Percentiles rank a stretch among this genome's conserved stretches.
phyloP scores from a whole-genome alignment of 1,139 yeast genomes.

The Blastobotrys apis region DNA sequence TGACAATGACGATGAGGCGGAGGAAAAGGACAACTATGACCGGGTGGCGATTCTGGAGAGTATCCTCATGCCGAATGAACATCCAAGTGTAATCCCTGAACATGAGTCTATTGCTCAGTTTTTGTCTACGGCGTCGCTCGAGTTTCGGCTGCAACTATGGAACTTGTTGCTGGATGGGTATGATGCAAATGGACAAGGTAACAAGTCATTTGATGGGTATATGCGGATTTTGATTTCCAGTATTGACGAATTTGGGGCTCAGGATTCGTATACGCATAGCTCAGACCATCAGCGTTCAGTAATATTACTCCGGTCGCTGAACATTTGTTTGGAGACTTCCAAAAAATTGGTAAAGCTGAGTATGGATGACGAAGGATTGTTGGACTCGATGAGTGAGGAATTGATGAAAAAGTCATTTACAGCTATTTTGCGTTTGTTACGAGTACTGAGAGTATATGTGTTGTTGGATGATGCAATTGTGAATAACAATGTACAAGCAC shows the following conservation, averaged over 20 bases:
- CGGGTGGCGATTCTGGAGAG: conserved; percentile 49
- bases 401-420: conserved; percentile 25
- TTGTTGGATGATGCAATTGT: conserved; percentile 40
- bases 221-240: conserved; percentile 47
- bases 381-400: conserved; percentile 15
- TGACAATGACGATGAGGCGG: conserved; percentile 20
- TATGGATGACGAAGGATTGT: conserved; percentile 18
- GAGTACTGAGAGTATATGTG: conserved; percentile 42
- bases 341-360: conserved; percentile 29
- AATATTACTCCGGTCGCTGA: conserved; percentile 41
- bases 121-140: conserved; percentile 58
- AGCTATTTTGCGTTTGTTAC: conserved; percentile 36
- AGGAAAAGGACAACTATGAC: conserved; percentile 16
- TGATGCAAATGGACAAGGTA: conserved; percentile 39
- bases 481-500: conserved; percentile 31
- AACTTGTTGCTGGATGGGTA: conserved; percentile 63
- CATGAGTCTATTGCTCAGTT: conserved; percentile 54
- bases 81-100: conserved; percentile 30
- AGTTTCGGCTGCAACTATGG: conserved; percentile 73
- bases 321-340: conserved; percentile 46
- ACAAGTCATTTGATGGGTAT: conserved; percentile 52
- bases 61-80: conserved; percentile 39
- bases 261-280: conserved; percentile 21
- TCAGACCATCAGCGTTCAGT: conserved; percentile 25
- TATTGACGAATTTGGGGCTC: conserved; percentile 38